Percentiles rank a stretch among this genome's conserved stretches.
Evolutionary conservation across 768 basidiomycete genomes (phyloP).

Genomic region (Pisolithus sp.): DNA sequence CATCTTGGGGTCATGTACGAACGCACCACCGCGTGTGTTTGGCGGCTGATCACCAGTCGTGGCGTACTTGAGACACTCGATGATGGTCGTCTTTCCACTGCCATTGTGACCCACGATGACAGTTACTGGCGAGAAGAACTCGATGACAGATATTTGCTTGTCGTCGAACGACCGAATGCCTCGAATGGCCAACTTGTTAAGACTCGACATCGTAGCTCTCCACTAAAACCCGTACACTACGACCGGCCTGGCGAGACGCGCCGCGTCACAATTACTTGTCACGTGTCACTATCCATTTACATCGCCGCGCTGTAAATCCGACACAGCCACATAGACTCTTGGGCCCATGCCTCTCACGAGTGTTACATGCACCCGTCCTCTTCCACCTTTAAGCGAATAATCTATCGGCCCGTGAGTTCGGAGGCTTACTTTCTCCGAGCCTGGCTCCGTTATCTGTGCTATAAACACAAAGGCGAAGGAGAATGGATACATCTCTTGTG

Average conservation of each 20-base stretch:
- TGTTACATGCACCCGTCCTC: not conserved
- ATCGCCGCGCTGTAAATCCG: no score
- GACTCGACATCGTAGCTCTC: conserved; percentile 53
- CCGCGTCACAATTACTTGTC: not conserved
- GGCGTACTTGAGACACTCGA: conserved; percentile 98
- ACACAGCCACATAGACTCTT: no score
- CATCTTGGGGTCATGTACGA: conserved; percentile 98
- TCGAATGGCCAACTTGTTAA: conserved; percentile 91
- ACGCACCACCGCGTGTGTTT: conserved; percentile 96
- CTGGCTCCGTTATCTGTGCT: no score
- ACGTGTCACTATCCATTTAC: not conserved
- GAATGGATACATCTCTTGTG: no score
- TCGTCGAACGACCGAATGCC: conserved; percentile 96
- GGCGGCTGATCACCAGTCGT: conserved; percentile 98
- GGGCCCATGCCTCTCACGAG: no score
- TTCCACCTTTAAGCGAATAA: no score
- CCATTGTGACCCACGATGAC: conserved; percentile 99
- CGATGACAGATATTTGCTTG: conserved; percentile 87
- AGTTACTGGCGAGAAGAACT: conserved; percentile 96
- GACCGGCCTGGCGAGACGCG: not conserved
- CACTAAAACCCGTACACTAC: no score
- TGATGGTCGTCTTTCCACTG: conserved; percentile 97
- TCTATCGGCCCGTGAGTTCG: no score
- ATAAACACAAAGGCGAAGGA: no score
- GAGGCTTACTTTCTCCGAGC: no score